Base-by-base conservation (phyloP, 2,329 filamentous ascomycete species). In the Tympanopsis confertula region DNA sequence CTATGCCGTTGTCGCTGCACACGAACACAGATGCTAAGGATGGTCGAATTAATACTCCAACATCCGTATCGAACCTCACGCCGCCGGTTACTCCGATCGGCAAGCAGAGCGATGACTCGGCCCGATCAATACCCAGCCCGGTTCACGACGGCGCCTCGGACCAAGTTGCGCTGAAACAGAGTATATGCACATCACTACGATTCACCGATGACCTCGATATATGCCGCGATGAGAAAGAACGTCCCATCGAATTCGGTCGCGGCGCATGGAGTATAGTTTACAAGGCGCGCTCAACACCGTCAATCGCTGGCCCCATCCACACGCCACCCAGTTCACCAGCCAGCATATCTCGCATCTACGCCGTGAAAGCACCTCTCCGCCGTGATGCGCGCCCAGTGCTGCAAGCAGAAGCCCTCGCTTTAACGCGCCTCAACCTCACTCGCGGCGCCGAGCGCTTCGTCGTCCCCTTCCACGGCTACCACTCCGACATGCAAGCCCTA, bases 241-340 rank as follows among this genome's bases (percentile, higher is more conserved):
- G 45, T 13, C 50, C 47, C 5, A 37, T 59, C 14, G 55, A 62
- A 38, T 65, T 60, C 38, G 65, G 64, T 18, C 54, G 53, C 26
- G 65, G 65, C 18, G 62, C 55, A 14, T 68, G 64, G 63, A 67
- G 64, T 42, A 57, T 55, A 14, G 65, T 68, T 14, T 65, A 62
- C 47, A 60, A 58, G 42, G 65, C 62, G 10, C 50, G 43, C 4
- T 50, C 52, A 10, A 10, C 7, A 10, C 22, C 22, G 7, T n/a
- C n/a, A n/a, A n/a, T n/a, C n/a, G 22, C 22, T n/a, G 7, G 7
- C n/a, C 22, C 22, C 7, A 26, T n/a, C 22, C 7, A 7, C 7
- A 33, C 12, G 12, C 30, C 30, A 7, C 30, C 30, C 12, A 15
- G 10, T 7, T 33, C 30, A 15, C 30, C 30, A 13, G 30, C 30